These are phyloP conservation scores for Begonia masoniana DNA, from an alignment of 306 rosid genomes.

Conservation along the genomic window DNA sequence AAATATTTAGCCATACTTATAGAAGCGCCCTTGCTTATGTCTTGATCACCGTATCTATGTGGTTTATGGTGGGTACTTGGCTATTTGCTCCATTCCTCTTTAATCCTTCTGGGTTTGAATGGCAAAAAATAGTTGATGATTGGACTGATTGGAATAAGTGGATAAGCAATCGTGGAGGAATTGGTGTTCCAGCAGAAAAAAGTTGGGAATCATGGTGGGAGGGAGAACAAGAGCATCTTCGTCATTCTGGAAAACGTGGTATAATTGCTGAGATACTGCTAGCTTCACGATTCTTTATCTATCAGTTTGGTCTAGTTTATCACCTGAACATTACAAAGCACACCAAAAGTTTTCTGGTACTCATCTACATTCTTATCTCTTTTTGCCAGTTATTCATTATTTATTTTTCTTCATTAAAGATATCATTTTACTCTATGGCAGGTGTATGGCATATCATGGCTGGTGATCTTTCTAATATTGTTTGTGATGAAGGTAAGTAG, in stretches of 20 bases:
- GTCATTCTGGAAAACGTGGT: constrained; percentile 77
- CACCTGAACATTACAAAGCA: constrained; percentile 51
- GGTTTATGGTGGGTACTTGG: constrained; percentile 99
- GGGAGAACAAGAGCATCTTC: constrained; percentile 94
- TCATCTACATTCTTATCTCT: not conserved
- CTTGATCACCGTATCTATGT: constrained; percentile 78
- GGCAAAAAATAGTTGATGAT: constrained; percentile 98
- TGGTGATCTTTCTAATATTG: constrained; percentile 75
- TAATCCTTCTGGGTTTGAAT: constrained; percentile 98
- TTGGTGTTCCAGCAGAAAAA: constrained; percentile 85
- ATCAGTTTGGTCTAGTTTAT: constrained; percentile 93
- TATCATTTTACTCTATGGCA: constrained; percentile 15
- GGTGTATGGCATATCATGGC: constrained; percentile 95
- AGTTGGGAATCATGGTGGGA: constrained; percentile 99
- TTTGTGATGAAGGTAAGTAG: constrained; percentile 84
- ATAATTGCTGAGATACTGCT: constrained; percentile 62
- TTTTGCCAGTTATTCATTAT: not conserved
- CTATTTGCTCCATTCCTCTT: constrained; percentile 96
- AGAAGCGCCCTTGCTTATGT: constrained; percentile 74
- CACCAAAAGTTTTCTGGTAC: constrained; percentile 58
- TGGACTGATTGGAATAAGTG: constrained; percentile 99
- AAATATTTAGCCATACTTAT: constrained; percentile 66
- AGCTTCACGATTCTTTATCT: constrained; percentile 79
- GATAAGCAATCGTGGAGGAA: constrained; percentile 88
- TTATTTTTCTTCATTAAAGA: not conserved